A percentile compares a stretch with the other conserved stretches of the same genome.
These are phyloP conservation scores for Casuarina glauca DNA, from an alignment of 306 rosid genomes.

Conservation along the genomic window DNA sequence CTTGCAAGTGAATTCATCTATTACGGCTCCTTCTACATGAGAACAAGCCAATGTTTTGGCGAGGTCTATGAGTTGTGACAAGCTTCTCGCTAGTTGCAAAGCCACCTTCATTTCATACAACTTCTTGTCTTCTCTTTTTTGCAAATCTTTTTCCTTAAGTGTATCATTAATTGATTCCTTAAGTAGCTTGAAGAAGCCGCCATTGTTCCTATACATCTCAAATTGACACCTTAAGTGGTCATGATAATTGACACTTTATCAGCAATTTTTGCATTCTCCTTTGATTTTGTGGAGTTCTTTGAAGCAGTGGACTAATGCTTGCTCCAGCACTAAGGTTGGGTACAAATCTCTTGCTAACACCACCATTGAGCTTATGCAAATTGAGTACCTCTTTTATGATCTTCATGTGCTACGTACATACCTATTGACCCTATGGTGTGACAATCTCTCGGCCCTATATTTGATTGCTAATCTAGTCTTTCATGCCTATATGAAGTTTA, in stretches of 20 bases:
- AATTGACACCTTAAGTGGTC: neutral
- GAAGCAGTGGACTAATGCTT: no score
- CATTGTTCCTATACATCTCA: slow-evolving; percentile 67
- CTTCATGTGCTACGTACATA: no score
- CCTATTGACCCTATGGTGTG: no score
- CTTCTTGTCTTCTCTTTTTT: slow-evolving; percentile 61
- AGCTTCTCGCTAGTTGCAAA: slow-evolving; percentile 62
- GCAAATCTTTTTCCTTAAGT: slow-evolving; percentile 46
- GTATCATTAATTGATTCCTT: slow-evolving; percentile 46
- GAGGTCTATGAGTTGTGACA: slow-evolving; percentile 49
- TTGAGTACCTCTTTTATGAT: no score
- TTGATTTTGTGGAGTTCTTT: no score
- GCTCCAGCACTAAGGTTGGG: no score
- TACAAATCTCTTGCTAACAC: no score
- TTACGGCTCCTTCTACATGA: slow-evolving; percentile 38
- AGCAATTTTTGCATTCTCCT: neutral
- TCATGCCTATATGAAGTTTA: no score
- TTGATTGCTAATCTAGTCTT: no score
- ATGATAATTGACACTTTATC: slow-evolving; percentile 44
- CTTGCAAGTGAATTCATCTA: slow-evolving; percentile 73
- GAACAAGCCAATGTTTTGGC: slow-evolving; percentile 47
- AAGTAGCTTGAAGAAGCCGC: slow-evolving; percentile 48
- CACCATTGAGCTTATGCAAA: no score
- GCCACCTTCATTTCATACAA: slow-evolving; percentile 62
- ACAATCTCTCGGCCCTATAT: no score